Base-by-base conservation (phyloP, 371 early-diverging fungal genomes). In the Mucor plumbeus region DNA sequence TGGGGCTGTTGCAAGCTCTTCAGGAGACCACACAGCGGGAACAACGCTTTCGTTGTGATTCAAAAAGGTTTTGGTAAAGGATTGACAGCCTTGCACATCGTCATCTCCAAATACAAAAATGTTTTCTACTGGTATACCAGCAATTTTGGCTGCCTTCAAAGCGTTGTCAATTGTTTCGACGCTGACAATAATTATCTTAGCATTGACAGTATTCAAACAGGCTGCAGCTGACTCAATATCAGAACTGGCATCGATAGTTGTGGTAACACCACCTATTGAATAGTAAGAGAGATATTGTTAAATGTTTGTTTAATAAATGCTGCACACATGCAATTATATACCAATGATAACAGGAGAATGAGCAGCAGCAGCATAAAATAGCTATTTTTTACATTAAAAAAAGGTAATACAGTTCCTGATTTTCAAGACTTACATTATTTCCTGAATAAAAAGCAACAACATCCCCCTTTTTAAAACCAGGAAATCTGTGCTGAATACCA, bases 401-500 rank as follows among this genome's bases (percentile, higher is more conserved):
- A 26, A 26, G 3, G 26, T 3, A 3, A 26, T 26, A 47, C 47
- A 19, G n/a, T 6, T 17, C 44, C 15, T 44, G 7, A 5, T n/a
- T 8, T 47, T 7, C n/a, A 13, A 58, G 63, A n/a, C 61, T 40
- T 17, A 67, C 40, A 7, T 55, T 19, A 77, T 92, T 92, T 56
- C 86, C 87, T 39, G 89, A 68, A 38, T 84, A 85, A 21, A 89
- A 67, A 13, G 84, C 90, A 26, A 91, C 73, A 5, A 87, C 87
- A 64, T 91, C 87, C 56, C 90, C 86, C 44, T 70, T 77, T 61
- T 85, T 71, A 38, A 92, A 75, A 5, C 41, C 15, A 10, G 47
- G 47, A 50, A 63, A 56, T 7, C 15, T 39, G 8, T 14, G 48
- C 21, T 68, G 41, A 3, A 63, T 31, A 15, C 63, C 48, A 53